Conservation (phyloP, 2,329 filamentous ascomycete genomes). For the Colletotrichum liriopes region DNA sequence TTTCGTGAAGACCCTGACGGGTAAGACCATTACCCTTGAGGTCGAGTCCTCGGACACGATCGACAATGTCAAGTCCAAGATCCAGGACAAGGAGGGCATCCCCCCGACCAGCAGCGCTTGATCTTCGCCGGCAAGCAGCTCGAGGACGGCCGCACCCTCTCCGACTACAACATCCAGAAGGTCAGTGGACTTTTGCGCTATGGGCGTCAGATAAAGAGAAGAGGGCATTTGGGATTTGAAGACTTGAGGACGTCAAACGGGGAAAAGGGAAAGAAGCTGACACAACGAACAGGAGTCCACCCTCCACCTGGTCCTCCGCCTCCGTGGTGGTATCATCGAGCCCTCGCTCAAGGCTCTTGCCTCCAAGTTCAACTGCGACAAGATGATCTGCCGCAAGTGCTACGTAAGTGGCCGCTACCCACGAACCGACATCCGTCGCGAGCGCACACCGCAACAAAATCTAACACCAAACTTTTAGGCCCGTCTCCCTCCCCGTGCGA, state of each 20-base stretch:
- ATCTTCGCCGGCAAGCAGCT: slow-evolving; percentile 99
- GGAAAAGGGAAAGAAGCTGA: slow-evolving; percentile 26
- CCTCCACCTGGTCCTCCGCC: slow-evolving; percentile 97
- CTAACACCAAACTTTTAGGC: slow-evolving; percentile 59
- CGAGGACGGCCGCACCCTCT: slow-evolving; percentile 96
- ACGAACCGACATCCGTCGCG: background rate
- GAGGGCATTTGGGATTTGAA: background rate
- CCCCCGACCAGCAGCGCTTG: slow-evolving; percentile 97
- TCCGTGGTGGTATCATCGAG: slow-evolving; percentile 99
- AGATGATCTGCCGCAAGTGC: slow-evolving; percentile 99
- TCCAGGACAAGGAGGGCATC: slow-evolving; percentile 99
- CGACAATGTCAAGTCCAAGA: slow-evolving; percentile 99
- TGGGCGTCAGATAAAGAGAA: background rate
- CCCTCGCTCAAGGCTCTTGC: slow-evolving; percentile 98
- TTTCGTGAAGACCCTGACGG: slow-evolving; percentile 99
- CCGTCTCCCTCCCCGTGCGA: slow-evolving; percentile 96
- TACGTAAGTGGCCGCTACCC: slow-evolving; percentile 77
- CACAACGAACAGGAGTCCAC: slow-evolving; percentile 84
- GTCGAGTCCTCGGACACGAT: slow-evolving; percentile 99
- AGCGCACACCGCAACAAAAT: background rate
- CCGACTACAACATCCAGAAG: slow-evolving; percentile 99
- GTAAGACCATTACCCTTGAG: slow-evolving; percentile 99
- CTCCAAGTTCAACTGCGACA: slow-evolving; percentile 99
- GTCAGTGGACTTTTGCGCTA: slow-evolving; percentile 64
- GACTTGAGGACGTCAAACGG: background rate